These are phyloP conservation scores for Lojkania enalia DNA, from an alignment of 2,329 filamentous ascomycete genomes.

Conservation along the genomic window DNA sequence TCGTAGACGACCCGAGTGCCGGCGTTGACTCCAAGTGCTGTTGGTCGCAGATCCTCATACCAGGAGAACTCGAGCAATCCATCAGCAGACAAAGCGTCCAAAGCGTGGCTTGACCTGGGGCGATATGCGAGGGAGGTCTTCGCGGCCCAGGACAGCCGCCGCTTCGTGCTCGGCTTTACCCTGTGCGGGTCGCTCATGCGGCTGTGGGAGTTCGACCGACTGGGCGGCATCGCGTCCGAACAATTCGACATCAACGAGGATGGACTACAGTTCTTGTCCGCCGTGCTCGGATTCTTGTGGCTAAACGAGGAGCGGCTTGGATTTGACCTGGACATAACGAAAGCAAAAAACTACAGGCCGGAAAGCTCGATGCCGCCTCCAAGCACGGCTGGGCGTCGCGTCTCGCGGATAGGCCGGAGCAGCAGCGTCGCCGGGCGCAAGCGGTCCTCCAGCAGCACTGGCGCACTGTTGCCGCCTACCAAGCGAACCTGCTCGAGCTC, in stretches of 20 bases:
- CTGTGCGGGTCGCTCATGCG: constrained; percentile 1
- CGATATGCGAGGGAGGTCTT: constrained; percentile 48
- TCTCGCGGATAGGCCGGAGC: constrained; percentile 6
- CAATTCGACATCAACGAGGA: constrained; percentile 3
- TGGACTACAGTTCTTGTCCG: background rate
- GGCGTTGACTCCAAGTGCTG: constrained; percentile 23
- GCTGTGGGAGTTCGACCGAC: constrained; percentile 2
- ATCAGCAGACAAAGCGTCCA: constrained; percentile 43
- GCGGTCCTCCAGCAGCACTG: constrained; percentile 13
- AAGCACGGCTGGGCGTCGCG: constrained; percentile 4
- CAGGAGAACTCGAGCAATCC: constrained; percentile 52
- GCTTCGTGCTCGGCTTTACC: constrained; percentile 1
- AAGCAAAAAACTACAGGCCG: constrained; percentile 1
- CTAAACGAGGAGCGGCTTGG: background rate
- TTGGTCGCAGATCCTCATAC: constrained; percentile 51
- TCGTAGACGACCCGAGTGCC: constrained; percentile 24
- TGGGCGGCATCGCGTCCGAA: background rate
- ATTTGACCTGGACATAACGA: background rate
- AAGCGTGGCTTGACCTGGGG: constrained; percentile 42
- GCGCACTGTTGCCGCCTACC: constrained; percentile 15
- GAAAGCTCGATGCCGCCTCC: constrained; percentile 8
- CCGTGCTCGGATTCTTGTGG: background rate
- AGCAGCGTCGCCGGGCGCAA: constrained; percentile 8
- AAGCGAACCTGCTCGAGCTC: constrained; percentile 16
- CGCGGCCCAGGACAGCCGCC: background rate